phyloP scores from a whole-genome alignment of 2,329 filamentous ascomycete genomes.

The Aspergillus sergii region DNA sequence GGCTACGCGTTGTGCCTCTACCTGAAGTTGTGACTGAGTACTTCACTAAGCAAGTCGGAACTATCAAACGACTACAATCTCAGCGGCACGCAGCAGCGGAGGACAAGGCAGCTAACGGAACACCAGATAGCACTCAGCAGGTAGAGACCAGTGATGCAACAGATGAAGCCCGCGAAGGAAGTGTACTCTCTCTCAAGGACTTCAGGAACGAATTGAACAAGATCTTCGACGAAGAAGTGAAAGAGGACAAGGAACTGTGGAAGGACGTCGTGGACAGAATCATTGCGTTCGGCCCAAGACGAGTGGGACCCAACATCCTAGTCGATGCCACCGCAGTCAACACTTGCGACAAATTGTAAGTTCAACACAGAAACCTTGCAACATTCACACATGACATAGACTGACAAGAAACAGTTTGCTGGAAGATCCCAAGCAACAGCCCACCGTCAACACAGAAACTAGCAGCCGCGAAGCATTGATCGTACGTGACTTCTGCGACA shows the following conservation, averaged over 20 bases:
- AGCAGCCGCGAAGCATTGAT: conserved; percentile 32
- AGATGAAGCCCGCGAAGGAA: conserved; percentile 61
- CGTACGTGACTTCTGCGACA: conserved; percentile 78
- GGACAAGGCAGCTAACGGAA: conserved; percentile 37
- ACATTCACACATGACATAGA: neutral
- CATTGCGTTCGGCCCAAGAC: conserved; percentile 82
- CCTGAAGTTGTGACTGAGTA: conserved; percentile 81
- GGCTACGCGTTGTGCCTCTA: conserved; percentile 75
- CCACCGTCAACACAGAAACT: conserved; percentile 25
- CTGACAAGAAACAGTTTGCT: conserved; percentile 34
- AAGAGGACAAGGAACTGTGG: conserved; percentile 76
- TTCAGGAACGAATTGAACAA: conserved; percentile 72
- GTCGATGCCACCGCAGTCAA: conserved; percentile 77
- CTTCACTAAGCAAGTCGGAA: conserved; percentile 74
- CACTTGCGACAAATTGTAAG: conserved; percentile 73
- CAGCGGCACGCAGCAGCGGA: conserved; percentile 62
- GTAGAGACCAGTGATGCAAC: conserved; percentile 51
- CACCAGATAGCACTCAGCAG: conserved; percentile 42
- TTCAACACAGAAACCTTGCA: conserved; percentile 15
- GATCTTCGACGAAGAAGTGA: conserved; percentile 67
- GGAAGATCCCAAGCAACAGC: conserved; percentile 39
- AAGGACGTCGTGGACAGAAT: conserved; percentile 76
- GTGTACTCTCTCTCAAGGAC: conserved; percentile 70
- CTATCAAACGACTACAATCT: conserved; percentile 77
- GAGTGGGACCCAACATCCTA: conserved; percentile 85